Evolutionary conservation across 352 stramenopile genomes (phyloP).

Genomic region (Globisporangium paroecandrum): DNA sequence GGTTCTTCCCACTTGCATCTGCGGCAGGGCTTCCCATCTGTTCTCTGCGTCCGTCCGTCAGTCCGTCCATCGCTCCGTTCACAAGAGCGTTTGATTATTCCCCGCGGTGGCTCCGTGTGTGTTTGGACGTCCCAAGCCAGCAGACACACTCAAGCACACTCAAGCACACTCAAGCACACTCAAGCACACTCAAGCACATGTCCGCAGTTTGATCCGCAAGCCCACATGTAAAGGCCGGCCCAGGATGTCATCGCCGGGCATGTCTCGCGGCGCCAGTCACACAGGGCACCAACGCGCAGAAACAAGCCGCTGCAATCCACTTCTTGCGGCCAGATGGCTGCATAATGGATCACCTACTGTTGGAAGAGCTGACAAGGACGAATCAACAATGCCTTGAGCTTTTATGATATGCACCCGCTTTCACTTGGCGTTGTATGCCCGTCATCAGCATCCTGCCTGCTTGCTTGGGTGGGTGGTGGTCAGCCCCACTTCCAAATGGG

Average conservation of each 20-base stretch:
- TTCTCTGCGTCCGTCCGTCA: neutral
- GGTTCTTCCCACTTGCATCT: neutral
- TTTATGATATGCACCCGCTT: neutral
- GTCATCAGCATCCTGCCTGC: too few species aligned
- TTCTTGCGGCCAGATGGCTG: constrained; percentile 8
- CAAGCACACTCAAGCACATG: too few species aligned
- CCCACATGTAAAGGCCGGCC: neutral
- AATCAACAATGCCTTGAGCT: neutral
- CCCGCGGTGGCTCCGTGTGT: neutral
- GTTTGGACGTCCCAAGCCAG: neutral
- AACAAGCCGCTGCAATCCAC: neutral
- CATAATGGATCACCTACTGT: neutral
- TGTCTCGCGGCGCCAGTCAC: neutral
- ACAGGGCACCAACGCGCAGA: neutral
- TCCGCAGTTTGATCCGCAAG: neutral
- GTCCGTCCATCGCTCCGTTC: neutral
- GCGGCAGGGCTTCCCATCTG: neutral
- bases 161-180: too few species aligned
- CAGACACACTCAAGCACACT: too few species aligned
- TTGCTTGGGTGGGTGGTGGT: neutral
- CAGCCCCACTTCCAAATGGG: neutral
- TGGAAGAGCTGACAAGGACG: neutral
- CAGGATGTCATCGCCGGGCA: neutral
- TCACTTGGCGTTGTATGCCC: neutral
- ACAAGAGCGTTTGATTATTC: neutral